Evolutionary conservation across 306 rosid species (phyloP), one percentile per base, ranked within the genome.

Genomic region (Luffa aegyptiaca): DNA sequence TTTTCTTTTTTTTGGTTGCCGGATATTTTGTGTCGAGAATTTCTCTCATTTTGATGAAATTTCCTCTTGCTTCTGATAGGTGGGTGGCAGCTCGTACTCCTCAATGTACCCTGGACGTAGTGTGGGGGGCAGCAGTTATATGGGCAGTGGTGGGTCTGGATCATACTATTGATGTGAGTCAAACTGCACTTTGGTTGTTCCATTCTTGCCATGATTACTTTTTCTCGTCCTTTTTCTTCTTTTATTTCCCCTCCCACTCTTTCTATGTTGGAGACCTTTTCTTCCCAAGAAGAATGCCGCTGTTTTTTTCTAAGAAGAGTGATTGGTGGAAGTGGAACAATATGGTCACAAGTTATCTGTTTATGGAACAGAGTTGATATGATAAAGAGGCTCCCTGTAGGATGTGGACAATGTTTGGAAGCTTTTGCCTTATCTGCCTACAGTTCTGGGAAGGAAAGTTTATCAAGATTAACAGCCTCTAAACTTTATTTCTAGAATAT

Each of bases 111-210:
- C 97, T 65, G 81, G 96, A 76, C 93, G 97, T 76, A 88, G 93
- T 77, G 82, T 83, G 64, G 86, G 95, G 31, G 93, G 97, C 82
- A 88, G 94, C 79, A 87, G 92, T 80, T 95, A 93, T 77, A 90
- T 93, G 92, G 88, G 96, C 42, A 72, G 92, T 18, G 84, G 97
- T 56, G 90, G 96, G 78, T 91, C 97, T 80, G 86, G 97, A 58
- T 91, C 97, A 49, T 93, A 95, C 85, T 95, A 95, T 74, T 95
- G 87, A 95, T 93, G 97, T 90, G 86, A 84, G 83, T 87, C 17
- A 7, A 1, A 46, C 52, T 79, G 42, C 81, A 46, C 62, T 61
- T 26, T 41, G 48, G 12, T 61, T 42, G n/a, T 48, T 70, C 49
- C 6, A 3, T 58, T 52, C 13, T 11, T 7, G 37, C 46, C 14